phyloP scores from a whole-genome alignment of 2,329 filamentous ascomycete species.

The Aspergillus udagawae region DNA sequence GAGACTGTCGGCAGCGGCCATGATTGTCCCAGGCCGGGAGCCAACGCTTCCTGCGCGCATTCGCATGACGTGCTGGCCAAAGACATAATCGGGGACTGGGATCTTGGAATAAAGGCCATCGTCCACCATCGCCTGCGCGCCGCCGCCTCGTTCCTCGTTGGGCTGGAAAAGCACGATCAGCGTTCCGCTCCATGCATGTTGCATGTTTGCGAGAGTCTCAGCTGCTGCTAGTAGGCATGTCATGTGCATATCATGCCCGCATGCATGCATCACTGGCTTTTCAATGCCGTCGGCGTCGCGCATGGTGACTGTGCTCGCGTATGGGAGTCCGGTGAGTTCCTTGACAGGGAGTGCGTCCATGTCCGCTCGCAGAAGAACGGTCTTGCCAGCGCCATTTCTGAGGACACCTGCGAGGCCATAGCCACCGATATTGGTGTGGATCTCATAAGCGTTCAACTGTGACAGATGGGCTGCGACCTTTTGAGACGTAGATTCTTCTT shows the following conservation, averaged over 20 bases:
- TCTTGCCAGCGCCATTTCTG: conserved; percentile 41
- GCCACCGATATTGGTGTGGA: conserved; percentile 45
- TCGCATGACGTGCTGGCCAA: conserved; percentile 56
- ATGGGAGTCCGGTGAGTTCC: conserved; percentile 47
- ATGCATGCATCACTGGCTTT: conserved; percentile 59
- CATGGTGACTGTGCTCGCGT: conserved; percentile 45
- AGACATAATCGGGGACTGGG: conserved; percentile 52
- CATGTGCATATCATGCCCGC: conserved; percentile 60
- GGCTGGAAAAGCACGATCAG: conserved; percentile 65
- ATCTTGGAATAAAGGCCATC: conserved; percentile 53
- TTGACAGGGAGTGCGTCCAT: conserved; percentile 49
- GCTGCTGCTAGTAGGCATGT: conserved; percentile 53
- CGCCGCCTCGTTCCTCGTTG: conserved; percentile 60
- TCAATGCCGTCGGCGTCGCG: conserved; percentile 47
- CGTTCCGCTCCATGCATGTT: conserved; percentile 57
- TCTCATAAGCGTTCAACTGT: conserved; percentile 27
- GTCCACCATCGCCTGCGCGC: conserved; percentile 61
- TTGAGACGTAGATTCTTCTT: conserved; percentile 52
- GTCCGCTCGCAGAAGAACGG: conserved; percentile 47
- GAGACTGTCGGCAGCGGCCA: conserved; percentile 43
- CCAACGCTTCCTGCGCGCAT: conserved; percentile 40
- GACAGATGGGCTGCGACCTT: conserved; percentile 44
- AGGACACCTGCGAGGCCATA: conserved; percentile 43
- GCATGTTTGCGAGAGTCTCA: conserved; percentile 44
- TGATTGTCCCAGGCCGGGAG: conserved; percentile 36